Evolutionary conservation across 768 basidiomycete genomes (phyloP), one percentile per base, ranked within the genome.

Genomic region (Paxillus involutus): DNA sequence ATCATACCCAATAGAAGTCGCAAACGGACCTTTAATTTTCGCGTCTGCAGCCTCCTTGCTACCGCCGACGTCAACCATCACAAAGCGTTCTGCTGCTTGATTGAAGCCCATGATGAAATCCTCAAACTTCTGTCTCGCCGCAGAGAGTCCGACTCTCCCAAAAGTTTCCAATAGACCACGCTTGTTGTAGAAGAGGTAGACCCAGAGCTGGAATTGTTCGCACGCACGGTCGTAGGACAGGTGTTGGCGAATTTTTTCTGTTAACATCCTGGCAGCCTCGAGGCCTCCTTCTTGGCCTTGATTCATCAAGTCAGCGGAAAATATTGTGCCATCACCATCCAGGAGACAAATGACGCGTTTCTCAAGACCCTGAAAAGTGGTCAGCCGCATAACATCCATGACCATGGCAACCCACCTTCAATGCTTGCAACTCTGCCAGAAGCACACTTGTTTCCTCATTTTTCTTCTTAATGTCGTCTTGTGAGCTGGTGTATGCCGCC

Each of bases 1-100:
- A 33, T 6, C 30, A 49, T 1, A 19, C 8, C 17, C 26, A 36
- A 13, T 26, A 49, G 29, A 41, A 46, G 26, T 35, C n/a, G 49
- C 49, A 36, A 10, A 42, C 65, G 46, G 59, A 86, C 88, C 84
- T 77, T 86, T 87, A 65, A 89, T 80, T 71, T 89, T 89, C 42
- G 83, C 78, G 67, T 89, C 87, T 29, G 85, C 87, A 4, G 83
- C 85, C 74, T 89, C 88, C 71, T 89, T 89, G 47, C 77, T 82
- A 55, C 72, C 73, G 45, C 88, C 88, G 47, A 86, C 86, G 67
- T 89, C 88, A 32, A 86, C 76, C 71, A 89, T 82, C 48, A 80
- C 68, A 65, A 88, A 89, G 41, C 84, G 78, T 53, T 83, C 81
- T 13, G 80, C 73, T 11, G 86, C 83, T 68, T 86, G 83, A 66